These are phyloP conservation scores for Sistotremastrum suecicum DNA, from an alignment of 768 basidiomycete species.

Conservation along the genomic window DNA sequence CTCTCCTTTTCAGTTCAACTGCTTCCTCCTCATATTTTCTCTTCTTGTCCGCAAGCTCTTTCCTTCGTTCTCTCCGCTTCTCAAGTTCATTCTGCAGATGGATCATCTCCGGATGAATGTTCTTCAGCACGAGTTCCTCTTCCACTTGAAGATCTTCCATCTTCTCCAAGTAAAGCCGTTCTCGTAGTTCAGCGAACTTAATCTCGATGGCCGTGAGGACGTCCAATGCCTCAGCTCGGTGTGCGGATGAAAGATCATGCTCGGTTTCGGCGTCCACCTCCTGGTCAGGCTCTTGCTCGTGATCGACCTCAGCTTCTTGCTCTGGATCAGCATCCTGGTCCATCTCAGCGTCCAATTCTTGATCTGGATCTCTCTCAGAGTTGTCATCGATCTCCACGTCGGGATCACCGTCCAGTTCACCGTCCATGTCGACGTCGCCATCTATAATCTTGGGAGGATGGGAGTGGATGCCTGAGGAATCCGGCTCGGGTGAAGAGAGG, in stretches of 20 bases:
- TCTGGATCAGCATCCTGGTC: conserved; percentile 6
- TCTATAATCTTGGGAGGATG: conserved; percentile 10
- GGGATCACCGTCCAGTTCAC: conserved; percentile 17
- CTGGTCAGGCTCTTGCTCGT: conserved; percentile 3
- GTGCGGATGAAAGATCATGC: conserved; percentile 64
- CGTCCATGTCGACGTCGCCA: conserved; percentile 18
- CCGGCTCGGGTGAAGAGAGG: conserved; percentile 16
- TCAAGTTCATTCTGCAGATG: conserved; percentile 71
- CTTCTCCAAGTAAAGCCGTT: conserved; percentile 83
- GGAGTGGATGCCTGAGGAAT: background rate
- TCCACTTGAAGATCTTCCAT: conserved; percentile 88
- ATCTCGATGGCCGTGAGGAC: conserved; percentile 83
- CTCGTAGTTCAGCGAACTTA: conserved; percentile 78
- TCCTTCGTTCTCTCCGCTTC: conserved; percentile 64
- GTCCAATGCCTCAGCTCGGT: conserved; percentile 79
- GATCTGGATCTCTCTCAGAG: conserved; percentile 11
- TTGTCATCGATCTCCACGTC: conserved; percentile 30
- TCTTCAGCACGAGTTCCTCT: conserved; percentile 59
- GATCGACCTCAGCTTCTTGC: conserved; percentile 1
- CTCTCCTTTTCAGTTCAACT: conserved; percentile 42
- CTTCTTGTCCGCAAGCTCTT: conserved; percentile 67
- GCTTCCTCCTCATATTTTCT: conserved; percentile 54
- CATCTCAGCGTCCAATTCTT: conserved; percentile 1
- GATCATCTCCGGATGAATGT: conserved; percentile 73
- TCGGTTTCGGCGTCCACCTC: conserved; percentile 25